Conservation (phyloP, 2,329 filamentous ascomycete species). For the Albophoma yamanashiensis region DNA sequence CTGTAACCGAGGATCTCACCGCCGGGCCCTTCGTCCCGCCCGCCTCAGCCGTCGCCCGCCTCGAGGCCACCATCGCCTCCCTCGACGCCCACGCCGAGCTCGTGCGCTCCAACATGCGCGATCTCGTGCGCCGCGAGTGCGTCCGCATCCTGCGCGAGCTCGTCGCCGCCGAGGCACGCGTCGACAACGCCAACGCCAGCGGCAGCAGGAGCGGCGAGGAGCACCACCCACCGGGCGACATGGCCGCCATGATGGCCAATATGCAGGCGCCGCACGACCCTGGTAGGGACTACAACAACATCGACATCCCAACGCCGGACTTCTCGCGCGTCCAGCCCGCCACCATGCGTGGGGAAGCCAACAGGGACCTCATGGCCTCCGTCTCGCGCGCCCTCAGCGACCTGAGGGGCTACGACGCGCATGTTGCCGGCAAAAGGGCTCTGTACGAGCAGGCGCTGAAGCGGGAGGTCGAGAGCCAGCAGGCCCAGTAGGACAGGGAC, state of each 20-base stretch:
- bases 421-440: conserved; percentile 6
- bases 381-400: conserved; percentile 9
- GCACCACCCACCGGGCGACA: background rate
- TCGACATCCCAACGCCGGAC: conserved; percentile 7
- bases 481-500: background rate
- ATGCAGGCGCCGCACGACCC: conserved; percentile 12
- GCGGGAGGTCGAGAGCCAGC: conserved; percentile 8
- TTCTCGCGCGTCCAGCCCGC: conserved; percentile 5
- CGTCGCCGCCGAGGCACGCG: conserved; percentile 6
- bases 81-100: conserved; percentile 14
- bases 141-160: conserved; percentile 16
- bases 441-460: conserved; percentile 12
- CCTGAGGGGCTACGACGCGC: conserved; percentile 13
- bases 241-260: conserved; percentile 16
- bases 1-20: conserved; percentile 14
- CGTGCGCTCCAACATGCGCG: conserved; percentile 19
- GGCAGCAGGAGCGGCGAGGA: background rate
- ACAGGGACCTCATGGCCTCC: conserved; percentile 10
- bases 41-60: conserved; percentile 5
- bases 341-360: conserved; percentile 12
- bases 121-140: conserved; percentile 18
- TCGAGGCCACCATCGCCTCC: conserved; percentile 10
- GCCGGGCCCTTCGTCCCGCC: conserved; percentile 6
- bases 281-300: conserved; percentile 3
- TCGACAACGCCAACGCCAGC: background rate